A percentile compares a stretch with the other conserved stretches of the same genome.
These are phyloP conservation scores for Spirogloea muscicola DNA, from an alignment of 139 green algal genomes.

Conservation along the genomic window DNA sequence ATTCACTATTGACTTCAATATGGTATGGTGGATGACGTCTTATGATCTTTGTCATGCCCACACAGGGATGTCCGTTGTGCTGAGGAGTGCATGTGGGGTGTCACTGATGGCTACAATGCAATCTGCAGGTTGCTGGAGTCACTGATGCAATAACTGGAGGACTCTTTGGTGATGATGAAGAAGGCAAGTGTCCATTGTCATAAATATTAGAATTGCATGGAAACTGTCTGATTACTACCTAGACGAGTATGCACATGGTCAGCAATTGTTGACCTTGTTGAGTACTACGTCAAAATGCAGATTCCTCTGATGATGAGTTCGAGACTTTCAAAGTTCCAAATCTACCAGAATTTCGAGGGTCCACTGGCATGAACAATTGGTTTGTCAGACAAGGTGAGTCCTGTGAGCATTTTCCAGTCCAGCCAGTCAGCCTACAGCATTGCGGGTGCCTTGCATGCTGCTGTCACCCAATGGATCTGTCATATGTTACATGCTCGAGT, in stretches of 20 bases:
- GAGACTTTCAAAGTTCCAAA: background rate
- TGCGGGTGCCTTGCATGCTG: background rate
- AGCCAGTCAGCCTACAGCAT: background rate
- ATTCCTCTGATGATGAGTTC: constrained; percentile 6
- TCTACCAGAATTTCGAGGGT: background rate
- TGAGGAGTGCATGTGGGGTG: too few species aligned
- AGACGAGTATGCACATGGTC: constrained; percentile 7
- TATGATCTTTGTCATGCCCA: too few species aligned
- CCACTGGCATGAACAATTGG: constrained; percentile 4
- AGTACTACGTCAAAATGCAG: background rate
- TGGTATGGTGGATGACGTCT: too few species aligned
- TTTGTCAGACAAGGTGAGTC: background rate
- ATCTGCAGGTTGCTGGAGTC: background rate
- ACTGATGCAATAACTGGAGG: constrained; percentile 1
- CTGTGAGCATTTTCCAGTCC: background rate
- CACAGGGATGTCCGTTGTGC: too few species aligned
- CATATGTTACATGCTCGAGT: background rate
- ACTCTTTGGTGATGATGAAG: too few species aligned
- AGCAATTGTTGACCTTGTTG: background rate
- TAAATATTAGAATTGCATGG: background rate
- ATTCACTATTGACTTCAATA: too few species aligned
- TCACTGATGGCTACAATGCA: too few species aligned
- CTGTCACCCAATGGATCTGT: background rate
- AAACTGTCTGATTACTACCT: constrained; percentile 9
- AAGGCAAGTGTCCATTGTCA: too few species aligned